These are phyloP conservation scores for Pascua guehoae DNA, from an alignment of 1,284 basidiomycete genomes.

Conservation along the genomic window DNA sequence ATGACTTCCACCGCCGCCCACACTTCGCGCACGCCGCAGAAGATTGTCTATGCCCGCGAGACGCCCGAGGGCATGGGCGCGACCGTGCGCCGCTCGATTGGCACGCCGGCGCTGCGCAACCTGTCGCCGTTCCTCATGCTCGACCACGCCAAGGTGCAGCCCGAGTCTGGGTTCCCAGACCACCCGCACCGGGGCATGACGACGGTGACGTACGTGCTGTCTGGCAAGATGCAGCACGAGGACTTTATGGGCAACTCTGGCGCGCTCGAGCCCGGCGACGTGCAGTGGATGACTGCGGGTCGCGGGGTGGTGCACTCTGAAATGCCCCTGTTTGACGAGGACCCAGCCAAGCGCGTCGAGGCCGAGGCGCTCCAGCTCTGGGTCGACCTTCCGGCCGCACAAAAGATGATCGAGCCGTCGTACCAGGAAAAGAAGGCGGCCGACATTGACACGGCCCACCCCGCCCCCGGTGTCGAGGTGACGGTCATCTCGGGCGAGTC, in stretches of 20 bases:
- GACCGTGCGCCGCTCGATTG: slow-evolving; percentile 83
- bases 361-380: slow-evolving; percentile 78
- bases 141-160: slow-evolving; percentile 47
- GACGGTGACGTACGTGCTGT: slow-evolving; percentile 74
- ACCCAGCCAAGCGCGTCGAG: slow-evolving; percentile 21
- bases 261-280: slow-evolving; percentile 71
- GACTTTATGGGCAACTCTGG: slow-evolving; percentile 88
- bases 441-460: slow-evolving; percentile 60
- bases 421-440: slow-evolving; percentile 54
- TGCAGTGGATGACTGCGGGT: slow-evolving; percentile 94
- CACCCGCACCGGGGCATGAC: slow-evolving; percentile 85
- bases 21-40: slow-evolving; percentile 65
- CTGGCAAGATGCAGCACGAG: slow-evolving; percentile 62
- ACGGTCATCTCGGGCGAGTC: slow-evolving; percentile 87
- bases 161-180: slow-evolving; percentile 56
- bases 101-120: slow-evolving; percentile 68
- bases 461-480: slow-evolving; percentile 67
- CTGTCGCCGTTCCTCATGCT: slow-evolving; percentile 84
- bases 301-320: slow-evolving; percentile 66
- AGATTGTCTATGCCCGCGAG: slow-evolving; percentile 71
- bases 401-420: slow-evolving; percentile 68
- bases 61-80: slow-evolving; percentile 85
- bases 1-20: slow-evolving; percentile 11
- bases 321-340: slow-evolving; percentile 82
- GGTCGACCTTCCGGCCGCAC: slow-evolving; percentile 83